A percentile compares a stretch with the other conserved stretches of the same genome.
Conservation (phyloP, 495 filamentous ascomycete species). For the Evernia prunastri region DNA sequence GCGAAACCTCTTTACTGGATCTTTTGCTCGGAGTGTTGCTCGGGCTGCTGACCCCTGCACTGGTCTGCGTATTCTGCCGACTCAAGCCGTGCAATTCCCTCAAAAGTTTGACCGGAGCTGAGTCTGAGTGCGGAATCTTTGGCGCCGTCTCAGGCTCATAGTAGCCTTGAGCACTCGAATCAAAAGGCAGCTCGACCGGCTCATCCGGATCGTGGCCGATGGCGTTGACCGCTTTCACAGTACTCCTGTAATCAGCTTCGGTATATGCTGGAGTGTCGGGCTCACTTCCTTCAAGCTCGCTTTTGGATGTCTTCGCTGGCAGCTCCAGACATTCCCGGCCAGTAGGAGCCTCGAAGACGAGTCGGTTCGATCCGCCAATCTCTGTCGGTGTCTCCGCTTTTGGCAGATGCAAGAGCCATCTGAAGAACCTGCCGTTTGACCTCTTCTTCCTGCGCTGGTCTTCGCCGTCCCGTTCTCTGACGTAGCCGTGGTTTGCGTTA, state of each 20-base stretch:
- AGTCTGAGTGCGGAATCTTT: neutral
- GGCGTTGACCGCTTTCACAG: slow-evolving; percentile 11
- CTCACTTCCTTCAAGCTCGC: slow-evolving; percentile 10
- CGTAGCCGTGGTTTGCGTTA: neutral
- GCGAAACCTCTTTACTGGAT: slow-evolving; percentile 1
- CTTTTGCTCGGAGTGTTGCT: slow-evolving; percentile 10
- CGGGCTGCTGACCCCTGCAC: slow-evolving; percentile 13
- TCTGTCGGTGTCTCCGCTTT: neutral
- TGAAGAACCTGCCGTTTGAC: slow-evolving; percentile 4
- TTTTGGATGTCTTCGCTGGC: slow-evolving; percentile 3
- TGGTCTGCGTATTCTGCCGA: slow-evolving; percentile 10
- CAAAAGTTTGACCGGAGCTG: neutral
- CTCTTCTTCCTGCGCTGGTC: neutral
- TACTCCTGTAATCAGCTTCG: neutral
- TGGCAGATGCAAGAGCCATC: slow-evolving; percentile 9
- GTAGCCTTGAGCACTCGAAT: slow-evolving; percentile 11
- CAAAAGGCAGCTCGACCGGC: slow-evolving; percentile 19
- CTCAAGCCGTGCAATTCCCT: neutral
- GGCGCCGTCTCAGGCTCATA: neutral
- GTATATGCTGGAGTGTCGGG: slow-evolving; percentile 5
- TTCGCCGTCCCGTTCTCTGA: slow-evolving; percentile 3
- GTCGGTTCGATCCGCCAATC: slow-evolving; percentile 1
- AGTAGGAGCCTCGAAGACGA: slow-evolving; percentile 6
- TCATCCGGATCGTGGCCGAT: slow-evolving; percentile 19
- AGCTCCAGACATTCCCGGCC: slow-evolving; percentile 2